Conservation (phyloP, 768 basidiomycete genomes). For the Leccinum longicurvipes region DNA sequence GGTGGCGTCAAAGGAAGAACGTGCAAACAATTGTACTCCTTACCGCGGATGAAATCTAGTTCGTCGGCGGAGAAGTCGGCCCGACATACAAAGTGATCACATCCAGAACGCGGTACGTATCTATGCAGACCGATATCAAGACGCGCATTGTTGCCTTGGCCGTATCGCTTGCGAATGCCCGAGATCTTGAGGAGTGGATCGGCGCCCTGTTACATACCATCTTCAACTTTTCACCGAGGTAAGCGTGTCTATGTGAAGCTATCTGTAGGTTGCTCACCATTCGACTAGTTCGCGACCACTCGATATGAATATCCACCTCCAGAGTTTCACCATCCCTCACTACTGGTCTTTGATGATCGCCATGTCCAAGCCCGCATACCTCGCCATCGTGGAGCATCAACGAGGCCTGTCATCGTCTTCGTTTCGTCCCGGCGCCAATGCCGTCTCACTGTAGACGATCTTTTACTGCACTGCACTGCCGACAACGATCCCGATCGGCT, state of each 20-base stretch:
- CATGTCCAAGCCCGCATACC: too few species aligned
- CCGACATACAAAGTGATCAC: slow-evolving; percentile 97
- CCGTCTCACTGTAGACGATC: slow-evolving; percentile 87
- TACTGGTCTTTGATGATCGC: slow-evolving; percentile 98
- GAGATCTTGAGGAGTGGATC: slow-evolving; percentile 97
- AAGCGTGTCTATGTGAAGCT: slow-evolving; percentile 17
- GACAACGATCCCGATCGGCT: slow-evolving; percentile 84
- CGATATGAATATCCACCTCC: slow-evolving; percentile 96
- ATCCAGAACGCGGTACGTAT: slow-evolving; percentile 92
- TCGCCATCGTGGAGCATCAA: slow-evolving; percentile 83
- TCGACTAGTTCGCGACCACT: slow-evolving; percentile 80
- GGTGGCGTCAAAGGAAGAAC: slow-evolving; percentile 97
- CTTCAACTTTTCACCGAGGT: slow-evolving; percentile 97
- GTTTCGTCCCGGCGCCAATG: slow-evolving; percentile 94
- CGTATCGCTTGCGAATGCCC: slow-evolving; percentile 92
- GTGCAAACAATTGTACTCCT: slow-evolving; percentile 90
- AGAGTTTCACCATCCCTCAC: slow-evolving; percentile 94
- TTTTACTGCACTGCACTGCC: slow-evolving; percentile 83
- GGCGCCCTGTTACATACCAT: slow-evolving; percentile 90
- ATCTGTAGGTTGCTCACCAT: too few species aligned
- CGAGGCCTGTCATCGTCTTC: slow-evolving; percentile 88
- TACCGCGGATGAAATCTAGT: slow-evolving; percentile 93
- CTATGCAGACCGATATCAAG: slow-evolving; percentile 90
- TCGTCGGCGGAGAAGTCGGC: slow-evolving; percentile 92
- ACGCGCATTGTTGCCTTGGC: slow-evolving; percentile 94